Evolutionary conservation across 2,329 filamentous ascomycete genomes (phyloP).

Genomic region (Cordyceps militaris): DNA sequence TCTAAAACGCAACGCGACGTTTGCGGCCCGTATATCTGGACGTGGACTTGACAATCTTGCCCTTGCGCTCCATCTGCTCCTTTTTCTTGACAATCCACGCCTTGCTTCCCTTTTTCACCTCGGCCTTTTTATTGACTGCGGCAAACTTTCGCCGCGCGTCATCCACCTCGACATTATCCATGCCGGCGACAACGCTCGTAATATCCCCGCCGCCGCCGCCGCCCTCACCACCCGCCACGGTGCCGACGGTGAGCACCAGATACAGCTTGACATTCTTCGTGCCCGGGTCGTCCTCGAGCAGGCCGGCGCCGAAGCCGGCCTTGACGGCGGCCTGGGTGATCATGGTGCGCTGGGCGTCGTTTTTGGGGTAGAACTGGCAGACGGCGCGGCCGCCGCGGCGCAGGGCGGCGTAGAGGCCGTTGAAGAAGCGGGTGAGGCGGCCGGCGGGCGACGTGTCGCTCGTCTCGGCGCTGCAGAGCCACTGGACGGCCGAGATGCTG

Average conservation of each 20-base stretch:
- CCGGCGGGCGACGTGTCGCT: conserved; percentile 76
- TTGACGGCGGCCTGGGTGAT: conserved; percentile 84
- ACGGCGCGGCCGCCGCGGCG: conserved; percentile 82
- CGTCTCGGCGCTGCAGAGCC: conserved; percentile 93
- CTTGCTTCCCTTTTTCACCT: conserved; percentile 73
- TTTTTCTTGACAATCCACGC: conserved; percentile 81
- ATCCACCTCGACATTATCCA: conserved; percentile 80
- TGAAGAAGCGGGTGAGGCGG: conserved; percentile 79
- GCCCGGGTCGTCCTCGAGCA: conserved; percentile 89
- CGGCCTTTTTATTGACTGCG: conserved; percentile 33
- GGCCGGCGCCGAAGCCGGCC: conserved; percentile 89
- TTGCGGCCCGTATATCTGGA: conserved; percentile 94
- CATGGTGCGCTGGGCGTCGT: conserved; percentile 85
- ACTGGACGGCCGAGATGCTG: conserved; percentile 93
- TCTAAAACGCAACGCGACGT: conserved; percentile 67
- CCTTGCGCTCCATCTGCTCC: conserved; percentile 89
- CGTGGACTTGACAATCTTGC: conserved; percentile 84
- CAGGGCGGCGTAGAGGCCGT: conserved; percentile 79
- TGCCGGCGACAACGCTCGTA: conserved; percentile 78
- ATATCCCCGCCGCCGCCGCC: conserved; percentile 63
- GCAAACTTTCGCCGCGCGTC: conserved; percentile 55
- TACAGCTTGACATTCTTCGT: conserved; percentile 98
- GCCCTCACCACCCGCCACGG: conserved; percentile 39
- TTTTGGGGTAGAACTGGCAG: conserved; percentile 97
- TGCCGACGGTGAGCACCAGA: conserved; percentile 83